A percentile compares a stretch with the other conserved stretches of the same genome.
phyloP scores from a whole-genome alignment of 2,329 filamentous ascomycete species.

The Canariomyces notabilis region DNA sequence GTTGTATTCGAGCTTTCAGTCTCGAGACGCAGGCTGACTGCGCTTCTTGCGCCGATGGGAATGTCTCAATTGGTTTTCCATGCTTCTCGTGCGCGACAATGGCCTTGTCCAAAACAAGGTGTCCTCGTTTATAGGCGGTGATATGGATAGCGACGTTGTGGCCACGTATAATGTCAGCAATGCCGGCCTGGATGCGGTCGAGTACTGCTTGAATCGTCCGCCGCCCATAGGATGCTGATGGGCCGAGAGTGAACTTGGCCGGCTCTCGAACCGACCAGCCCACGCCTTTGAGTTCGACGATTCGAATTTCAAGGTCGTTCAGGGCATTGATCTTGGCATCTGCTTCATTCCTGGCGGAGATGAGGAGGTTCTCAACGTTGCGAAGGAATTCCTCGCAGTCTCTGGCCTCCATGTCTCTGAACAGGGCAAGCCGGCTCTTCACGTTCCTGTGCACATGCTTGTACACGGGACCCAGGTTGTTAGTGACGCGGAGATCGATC shows the following conservation, averaged over 20 bases:
- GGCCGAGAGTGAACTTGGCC: conserved; percentile 40
- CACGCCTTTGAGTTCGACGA: conserved; percentile 42
- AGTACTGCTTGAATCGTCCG: conserved; percentile 45
- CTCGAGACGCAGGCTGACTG: conserved; percentile 35
- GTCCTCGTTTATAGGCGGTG: conserved; percentile 47
- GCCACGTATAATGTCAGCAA: conserved; percentile 44
- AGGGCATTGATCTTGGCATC: conserved; percentile 38
- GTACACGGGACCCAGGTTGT: conserved; percentile 46
- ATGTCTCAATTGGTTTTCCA: conserved; percentile 29
- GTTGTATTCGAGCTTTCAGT: conserved; percentile 42
- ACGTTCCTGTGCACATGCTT: conserved; percentile 40
- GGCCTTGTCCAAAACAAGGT: conserved; percentile 47
- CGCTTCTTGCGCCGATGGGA: conserved; percentile 33
- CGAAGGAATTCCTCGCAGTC: conserved; percentile 43
- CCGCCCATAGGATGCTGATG: conserved; percentile 39
- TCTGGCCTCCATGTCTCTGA: conserved; percentile 36
- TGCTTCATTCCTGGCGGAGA: conserved; percentile 34
- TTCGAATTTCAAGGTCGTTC: conserved; percentile 45
- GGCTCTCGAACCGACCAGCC: conserved; percentile 45
- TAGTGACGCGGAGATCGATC: conserved; percentile 42
- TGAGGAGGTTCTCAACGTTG: conserved; percentile 35
- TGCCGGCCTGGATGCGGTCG: conserved; percentile 46
- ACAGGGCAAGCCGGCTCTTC: conserved; percentile 41
- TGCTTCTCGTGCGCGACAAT: conserved; percentile 37
- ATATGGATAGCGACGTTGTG: conserved; percentile 44